Conservation (phyloP, 768 basidiomycete species). For the Boletellus emodensis region DNA sequence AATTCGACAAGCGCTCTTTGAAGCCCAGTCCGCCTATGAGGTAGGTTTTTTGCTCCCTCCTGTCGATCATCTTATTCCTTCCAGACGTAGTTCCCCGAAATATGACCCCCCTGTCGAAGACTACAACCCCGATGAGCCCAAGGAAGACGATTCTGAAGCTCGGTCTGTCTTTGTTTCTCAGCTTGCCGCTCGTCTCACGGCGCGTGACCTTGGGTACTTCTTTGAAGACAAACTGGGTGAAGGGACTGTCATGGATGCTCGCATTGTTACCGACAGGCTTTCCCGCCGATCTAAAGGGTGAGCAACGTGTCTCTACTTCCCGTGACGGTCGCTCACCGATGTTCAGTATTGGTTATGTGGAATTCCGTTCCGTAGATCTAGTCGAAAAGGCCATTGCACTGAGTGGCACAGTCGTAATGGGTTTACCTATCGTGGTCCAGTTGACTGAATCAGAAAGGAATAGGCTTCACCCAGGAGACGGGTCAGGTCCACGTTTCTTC, state of each 20-base stretch:
- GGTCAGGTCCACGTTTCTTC: constrained; percentile 44
- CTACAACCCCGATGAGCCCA: constrained; percentile 83
- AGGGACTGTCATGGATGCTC: constrained; percentile 89
- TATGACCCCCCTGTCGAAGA: constrained; percentile 67
- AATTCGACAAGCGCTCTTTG: constrained; percentile 34
- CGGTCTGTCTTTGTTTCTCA: constrained; percentile 99
- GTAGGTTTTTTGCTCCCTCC: constrained; percentile 32
- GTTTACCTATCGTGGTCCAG: constrained; percentile 94
- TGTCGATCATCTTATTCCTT: constrained; percentile 6
- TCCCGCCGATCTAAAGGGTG: constrained; percentile 98
- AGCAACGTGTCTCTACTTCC: constrained; percentile 18
- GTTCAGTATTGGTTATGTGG: constrained; percentile 92
- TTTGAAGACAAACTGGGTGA: constrained; percentile 97
- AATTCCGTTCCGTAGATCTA: constrained; percentile 85
- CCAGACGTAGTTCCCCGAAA: constrained; percentile 65
- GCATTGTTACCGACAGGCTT: constrained; percentile 93
- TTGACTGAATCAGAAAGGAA: constrained; percentile 97
- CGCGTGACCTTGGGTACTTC: constrained; percentile 96
- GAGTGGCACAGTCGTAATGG: constrained; percentile 96
- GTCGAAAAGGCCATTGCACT: constrained; percentile 89
- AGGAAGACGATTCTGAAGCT: constrained; percentile 95
- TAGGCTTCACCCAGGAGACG: constrained; percentile 81
- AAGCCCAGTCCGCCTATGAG: constrained; percentile 37
- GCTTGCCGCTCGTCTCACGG: constrained; percentile 93
- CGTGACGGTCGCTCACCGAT: constrained; percentile 1